These are phyloP conservation scores for Thymus quinquecostatus DNA, from an alignment of 257 asterid species.

Conservation along the genomic window DNA sequence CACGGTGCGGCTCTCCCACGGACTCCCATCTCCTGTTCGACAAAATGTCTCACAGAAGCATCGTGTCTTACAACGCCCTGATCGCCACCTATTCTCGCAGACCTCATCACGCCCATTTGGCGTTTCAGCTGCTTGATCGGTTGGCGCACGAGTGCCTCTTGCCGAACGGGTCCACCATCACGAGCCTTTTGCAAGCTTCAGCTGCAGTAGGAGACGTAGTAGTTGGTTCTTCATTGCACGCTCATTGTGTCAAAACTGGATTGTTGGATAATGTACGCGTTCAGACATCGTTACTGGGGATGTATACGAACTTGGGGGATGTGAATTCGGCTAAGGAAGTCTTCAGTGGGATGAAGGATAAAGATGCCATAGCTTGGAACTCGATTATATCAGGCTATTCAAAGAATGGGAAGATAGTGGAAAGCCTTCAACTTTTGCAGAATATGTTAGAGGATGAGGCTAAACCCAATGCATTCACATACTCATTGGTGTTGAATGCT, in stretches of 20 bases:
- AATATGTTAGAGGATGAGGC: slow-evolving; percentile 49
- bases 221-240: slow-evolving; percentile 57
- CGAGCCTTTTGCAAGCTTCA: slow-evolving; percentile 73
- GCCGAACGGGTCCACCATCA: slow-evolving; percentile 66
- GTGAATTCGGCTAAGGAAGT: slow-evolving; percentile 51
- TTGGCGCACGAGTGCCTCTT: slow-evolving; percentile 44
- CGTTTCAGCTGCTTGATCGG: slow-evolving; percentile 43
- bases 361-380: slow-evolving; percentile 75
- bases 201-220: slow-evolving; percentile 45
- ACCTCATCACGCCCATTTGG: slow-evolving; percentile 39
- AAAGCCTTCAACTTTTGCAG: slow-evolving; percentile 48
- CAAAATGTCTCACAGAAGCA: slow-evolving; percentile 71
- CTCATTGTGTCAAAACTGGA: slow-evolving; percentile 56
- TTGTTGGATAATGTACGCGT: slow-evolving; percentile 48
- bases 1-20: slow-evolving; percentile 57
- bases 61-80: slow-evolving; percentile 73
- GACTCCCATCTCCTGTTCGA: slow-evolving; percentile 71
- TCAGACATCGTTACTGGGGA: slow-evolving; percentile 71
- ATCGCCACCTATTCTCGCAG: slow-evolving; percentile 67
- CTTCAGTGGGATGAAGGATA: slow-evolving; percentile 49
- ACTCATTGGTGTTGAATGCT: slow-evolving; percentile 71
- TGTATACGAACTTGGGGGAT: slow-evolving; percentile 64
- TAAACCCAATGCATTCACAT: slow-evolving; percentile 62
- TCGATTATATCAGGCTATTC: slow-evolving; percentile 55
- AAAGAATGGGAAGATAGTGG: slow-evolving; percentile 53